Base-by-base conservation (phyloP, 1,139 yeast genomes). In the Dujonia santamariae region DNA sequence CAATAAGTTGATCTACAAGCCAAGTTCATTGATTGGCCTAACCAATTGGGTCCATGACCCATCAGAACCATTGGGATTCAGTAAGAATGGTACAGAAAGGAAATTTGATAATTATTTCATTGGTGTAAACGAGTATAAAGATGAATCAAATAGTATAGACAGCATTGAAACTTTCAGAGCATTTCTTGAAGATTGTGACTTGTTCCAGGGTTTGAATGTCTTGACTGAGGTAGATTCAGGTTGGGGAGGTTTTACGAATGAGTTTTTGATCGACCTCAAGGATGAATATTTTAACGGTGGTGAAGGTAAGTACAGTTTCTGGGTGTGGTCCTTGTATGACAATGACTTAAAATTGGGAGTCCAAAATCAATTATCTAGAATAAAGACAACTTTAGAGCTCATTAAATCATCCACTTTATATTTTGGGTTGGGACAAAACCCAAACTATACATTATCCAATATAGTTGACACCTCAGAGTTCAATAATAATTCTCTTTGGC, bases 171-270 rank as follows among this genome's bases (percentile, higher is more conserved):
- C 64, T 7, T 75, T 90, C 39, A 65, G 96, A 35, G 64, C 66
- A 3, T 59, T 73, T 31, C 52, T 92, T n/a, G 98, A 92, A 50
- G 75, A 77, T 41, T 79, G 94, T 50, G 97, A 92, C 53, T 58
- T 64, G 18, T 53, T 88, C 20, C 77, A 74, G 37, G 97, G 97
- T 1, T 43, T 90, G 9, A 84, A 82, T 44, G 37, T 85, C 0
- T 51, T 80, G 2, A 72, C 84, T 0, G 95, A 87, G 34, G 46
- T 81, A 4, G 92, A 85, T 51, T 69, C 78, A 25, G 84, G 83
- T 0, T 92, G 97, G 97, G 82, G 90, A 28, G 96, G 96, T 0
- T 81, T 85, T 46, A 59, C 85, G 1, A 55, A 64, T 24, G 69
- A 69, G 30, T 47, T 80, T 43, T 42, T 88, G 21, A 52, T 63